Conservation (phyloP, 805 yeast genomes). For the Candida endomychidarum region DNA sequence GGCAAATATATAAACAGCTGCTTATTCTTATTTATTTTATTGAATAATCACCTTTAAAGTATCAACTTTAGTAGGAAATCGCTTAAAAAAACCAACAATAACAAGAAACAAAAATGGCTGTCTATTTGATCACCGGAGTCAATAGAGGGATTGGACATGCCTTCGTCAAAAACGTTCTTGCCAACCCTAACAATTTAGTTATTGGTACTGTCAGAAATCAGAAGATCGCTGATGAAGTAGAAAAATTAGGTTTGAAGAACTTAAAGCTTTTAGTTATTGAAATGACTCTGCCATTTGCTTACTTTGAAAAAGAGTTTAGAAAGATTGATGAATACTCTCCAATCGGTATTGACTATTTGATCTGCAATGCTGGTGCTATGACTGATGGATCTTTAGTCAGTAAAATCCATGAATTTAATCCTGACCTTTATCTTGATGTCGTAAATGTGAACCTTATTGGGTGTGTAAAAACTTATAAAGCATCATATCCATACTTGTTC, state of each 20-base stretch:
- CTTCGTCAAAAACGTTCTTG: constrained; percentile 22
- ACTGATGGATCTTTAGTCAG: background rate
- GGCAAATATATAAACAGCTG: too few species aligned
- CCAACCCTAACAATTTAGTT: constrained; percentile 30
- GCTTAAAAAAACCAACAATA: too few species aligned
- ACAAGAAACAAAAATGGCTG: constrained; percentile 15
- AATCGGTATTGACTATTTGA: constrained; percentile 28
- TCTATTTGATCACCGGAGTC: constrained; percentile 32
- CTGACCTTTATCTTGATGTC: constrained; percentile 1
- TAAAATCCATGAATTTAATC: background rate
- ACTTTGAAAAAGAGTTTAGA: constrained; percentile 10
- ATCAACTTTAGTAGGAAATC: too few species aligned
- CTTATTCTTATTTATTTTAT: too few species aligned
- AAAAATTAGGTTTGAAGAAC: constrained; percentile 6
- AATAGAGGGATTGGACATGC: constrained; percentile 41
- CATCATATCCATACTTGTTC: constrained; percentile 26
- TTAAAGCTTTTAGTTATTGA: constrained; percentile 11
- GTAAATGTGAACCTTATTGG: constrained; percentile 12
- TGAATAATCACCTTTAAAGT: too few species aligned
- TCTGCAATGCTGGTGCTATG: constrained; percentile 33
- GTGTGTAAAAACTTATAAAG: constrained; percentile 19
- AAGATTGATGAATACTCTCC: constrained; percentile 11
- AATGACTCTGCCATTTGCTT: constrained; percentile 1
- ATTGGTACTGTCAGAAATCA: constrained; percentile 39
- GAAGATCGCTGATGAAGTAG: constrained; percentile 17